These are phyloP conservation scores for Solanum peruvianum DNA, from an alignment of 257 asterid species.

Conservation along the genomic window DNA sequence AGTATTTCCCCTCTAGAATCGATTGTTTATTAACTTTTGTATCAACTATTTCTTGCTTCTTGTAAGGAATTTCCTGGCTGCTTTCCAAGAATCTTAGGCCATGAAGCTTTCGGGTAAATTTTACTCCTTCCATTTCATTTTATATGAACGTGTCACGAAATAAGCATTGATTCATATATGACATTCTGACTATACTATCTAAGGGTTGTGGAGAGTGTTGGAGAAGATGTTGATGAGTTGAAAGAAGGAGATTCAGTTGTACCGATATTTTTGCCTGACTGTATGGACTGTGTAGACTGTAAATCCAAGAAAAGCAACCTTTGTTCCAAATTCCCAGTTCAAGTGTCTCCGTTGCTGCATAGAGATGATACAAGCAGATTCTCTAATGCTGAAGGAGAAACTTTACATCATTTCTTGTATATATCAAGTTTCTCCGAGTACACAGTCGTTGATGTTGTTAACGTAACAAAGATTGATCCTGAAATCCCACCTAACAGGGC, in stretches of 20 bases:
- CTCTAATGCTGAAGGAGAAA: conserved; percentile 58
- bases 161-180: not conserved
- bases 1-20: not conserved
- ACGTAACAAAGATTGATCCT: conserved; percentile 41
- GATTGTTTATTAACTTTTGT: not conserved
- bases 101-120: conserved; percentile 71
- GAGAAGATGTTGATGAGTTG: conserved; percentile 45
- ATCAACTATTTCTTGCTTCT: not conserved
- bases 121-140: not conserved
- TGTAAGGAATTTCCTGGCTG: conserved; percentile 43
- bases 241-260: conserved; percentile 62
- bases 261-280: conserved; percentile 65
- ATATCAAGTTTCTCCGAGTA: conserved; percentile 78
- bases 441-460: conserved; percentile 56
- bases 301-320: conserved; percentile 69
- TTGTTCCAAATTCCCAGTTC: conserved; percentile 58
- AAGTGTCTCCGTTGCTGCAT: conserved; percentile 36
- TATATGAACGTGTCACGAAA: not conserved
- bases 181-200: not conserved
- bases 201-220: conserved; percentile 81
- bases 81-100: conserved; percentile 70
- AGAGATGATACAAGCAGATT: conserved; percentile 73
- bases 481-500: conserved; percentile 64
- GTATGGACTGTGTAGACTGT: conserved; percentile 71
- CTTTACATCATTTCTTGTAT: conserved; percentile 46